Percentiles rank a stretch among this genome's conserved stretches.
phyloP scores from a whole-genome alignment of 2,329 filamentous ascomycete genomes.

The Byssochlamys sp. region DNA sequence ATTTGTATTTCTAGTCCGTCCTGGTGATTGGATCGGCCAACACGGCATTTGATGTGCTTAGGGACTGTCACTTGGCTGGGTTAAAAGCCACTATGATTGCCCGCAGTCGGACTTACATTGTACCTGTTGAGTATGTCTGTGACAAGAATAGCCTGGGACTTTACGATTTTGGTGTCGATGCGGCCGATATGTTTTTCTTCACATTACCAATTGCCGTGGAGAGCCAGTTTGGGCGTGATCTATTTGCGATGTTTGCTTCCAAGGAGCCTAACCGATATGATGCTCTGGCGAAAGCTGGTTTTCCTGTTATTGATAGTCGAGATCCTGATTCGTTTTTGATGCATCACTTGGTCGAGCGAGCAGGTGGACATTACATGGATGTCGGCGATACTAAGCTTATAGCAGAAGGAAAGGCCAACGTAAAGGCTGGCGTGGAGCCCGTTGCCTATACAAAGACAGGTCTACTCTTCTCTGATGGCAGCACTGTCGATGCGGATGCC shows the following conservation, averaged over 20 bases:
- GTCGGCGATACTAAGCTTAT: constrained; percentile 26
- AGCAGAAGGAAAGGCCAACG: constrained; percentile 19
- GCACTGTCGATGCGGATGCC: constrained; percentile 24
- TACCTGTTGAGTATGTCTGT: constrained; percentile 14
- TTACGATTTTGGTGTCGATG: constrained; percentile 14
- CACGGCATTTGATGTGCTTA: constrained; percentile 39
- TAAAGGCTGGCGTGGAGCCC: constrained; percentile 23
- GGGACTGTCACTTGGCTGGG: constrained; percentile 36
- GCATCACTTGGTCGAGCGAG: constrained; percentile 28
- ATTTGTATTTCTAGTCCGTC: constrained; percentile 21
- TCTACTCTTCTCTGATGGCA: constrained; percentile 27
- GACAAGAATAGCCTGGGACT: constrained; percentile 12
- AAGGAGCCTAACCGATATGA: constrained; percentile 28
- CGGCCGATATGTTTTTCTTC: background rate
- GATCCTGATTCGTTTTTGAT: constrained; percentile 13
- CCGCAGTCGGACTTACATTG: constrained; percentile 30
- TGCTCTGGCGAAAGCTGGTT: constrained; percentile 24
- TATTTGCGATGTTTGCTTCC: constrained; percentile 16
- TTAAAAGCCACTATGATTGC: constrained; percentile 39
- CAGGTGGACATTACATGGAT: constrained; percentile 35
- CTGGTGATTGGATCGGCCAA: constrained; percentile 41
- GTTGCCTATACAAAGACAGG: constrained; percentile 23
- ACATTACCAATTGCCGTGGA: background rate
- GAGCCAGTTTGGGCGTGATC: background rate
- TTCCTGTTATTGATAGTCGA: constrained; percentile 27